A percentile compares a stretch with the other conserved stretches of the same genome.
Evolutionary conservation across 345 rosid species (phyloP).

Genomic region (Dipteronia dyeriana): DNA sequence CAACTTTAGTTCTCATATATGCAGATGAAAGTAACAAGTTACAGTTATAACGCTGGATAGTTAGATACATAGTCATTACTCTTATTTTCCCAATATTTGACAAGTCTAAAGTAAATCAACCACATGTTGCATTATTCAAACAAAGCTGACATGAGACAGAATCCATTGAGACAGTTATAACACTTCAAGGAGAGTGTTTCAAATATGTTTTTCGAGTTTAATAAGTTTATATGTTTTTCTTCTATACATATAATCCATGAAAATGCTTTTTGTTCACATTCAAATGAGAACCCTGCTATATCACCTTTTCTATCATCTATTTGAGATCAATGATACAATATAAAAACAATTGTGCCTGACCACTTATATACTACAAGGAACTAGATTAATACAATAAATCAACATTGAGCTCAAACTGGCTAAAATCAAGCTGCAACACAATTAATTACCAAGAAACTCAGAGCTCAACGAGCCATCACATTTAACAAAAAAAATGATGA

Average conservation of each 20-base stretch:
- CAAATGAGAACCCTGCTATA: background rate
- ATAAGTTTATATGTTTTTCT: background rate
- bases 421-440: background rate
- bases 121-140: background rate
- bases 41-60: background rate
- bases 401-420: background rate
- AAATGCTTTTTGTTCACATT: background rate
- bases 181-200: background rate
- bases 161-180: background rate
- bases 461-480: background rate
- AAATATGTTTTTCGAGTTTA: background rate
- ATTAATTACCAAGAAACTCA: background rate
- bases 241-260: background rate
- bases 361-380: background rate
- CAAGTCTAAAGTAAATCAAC: background rate
- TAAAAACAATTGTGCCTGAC: background rate
- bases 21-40: background rate
- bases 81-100: background rate
- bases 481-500: background rate
- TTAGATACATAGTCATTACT: background rate
- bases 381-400: background rate
- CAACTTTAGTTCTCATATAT: background rate
- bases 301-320: background rate
- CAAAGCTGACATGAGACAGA: background rate
- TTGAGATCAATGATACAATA: background rate